phyloP scores from a whole-genome alignment of 768 basidiomycete genomes.

The Lentinula sp. region DNA sequence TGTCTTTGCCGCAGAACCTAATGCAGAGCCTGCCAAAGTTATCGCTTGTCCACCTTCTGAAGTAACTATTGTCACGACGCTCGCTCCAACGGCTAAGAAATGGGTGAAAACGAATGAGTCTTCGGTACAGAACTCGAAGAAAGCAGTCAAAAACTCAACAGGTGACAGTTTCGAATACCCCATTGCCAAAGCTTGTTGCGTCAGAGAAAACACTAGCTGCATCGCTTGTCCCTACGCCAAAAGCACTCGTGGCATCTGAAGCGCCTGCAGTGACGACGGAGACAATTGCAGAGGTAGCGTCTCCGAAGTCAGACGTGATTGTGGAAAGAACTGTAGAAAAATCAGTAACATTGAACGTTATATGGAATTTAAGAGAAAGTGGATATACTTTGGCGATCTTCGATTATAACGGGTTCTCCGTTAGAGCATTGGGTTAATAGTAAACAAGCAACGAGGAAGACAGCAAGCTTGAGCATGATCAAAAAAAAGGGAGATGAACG shows the following conservation, averaged over 20 bases:
- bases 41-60: slow-evolving; percentile 53
- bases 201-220: slow-evolving; percentile 12
- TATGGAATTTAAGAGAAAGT: not conserved
- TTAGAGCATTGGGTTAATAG: slow-evolving; percentile 23
- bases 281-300: slow-evolving; percentile 4
- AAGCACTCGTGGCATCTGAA: slow-evolving; percentile 14
- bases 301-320: slow-evolving; percentile 11
- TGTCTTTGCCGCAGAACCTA: slow-evolving; percentile 31
- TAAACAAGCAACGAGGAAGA: slow-evolving; percentile 28
- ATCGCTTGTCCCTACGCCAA: not conserved
- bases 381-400: slow-evolving; percentile 39
- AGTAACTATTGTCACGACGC: slow-evolving; percentile 48
- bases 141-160: slow-evolving; percentile 22
- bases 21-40: slow-evolving; percentile 48
- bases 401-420: slow-evolving; percentile 20
- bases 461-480: slow-evolving; percentile 34
- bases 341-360: not conserved
- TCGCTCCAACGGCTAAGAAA: slow-evolving; percentile 45
- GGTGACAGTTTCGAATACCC: slow-evolving; percentile 33
- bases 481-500: slow-evolving; percentile 4
- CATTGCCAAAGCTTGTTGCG: slow-evolving; percentile 18
- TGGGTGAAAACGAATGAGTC: not conserved
- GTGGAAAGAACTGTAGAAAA: not conserved
- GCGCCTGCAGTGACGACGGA: slow-evolving; percentile 10
- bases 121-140: slow-evolving; percentile 13